Evolutionary conservation across 2,329 filamentous ascomycete species (phyloP), one percentile per base, ranked within the genome.

Genomic region (Colletotrichum limetticola): DNA sequence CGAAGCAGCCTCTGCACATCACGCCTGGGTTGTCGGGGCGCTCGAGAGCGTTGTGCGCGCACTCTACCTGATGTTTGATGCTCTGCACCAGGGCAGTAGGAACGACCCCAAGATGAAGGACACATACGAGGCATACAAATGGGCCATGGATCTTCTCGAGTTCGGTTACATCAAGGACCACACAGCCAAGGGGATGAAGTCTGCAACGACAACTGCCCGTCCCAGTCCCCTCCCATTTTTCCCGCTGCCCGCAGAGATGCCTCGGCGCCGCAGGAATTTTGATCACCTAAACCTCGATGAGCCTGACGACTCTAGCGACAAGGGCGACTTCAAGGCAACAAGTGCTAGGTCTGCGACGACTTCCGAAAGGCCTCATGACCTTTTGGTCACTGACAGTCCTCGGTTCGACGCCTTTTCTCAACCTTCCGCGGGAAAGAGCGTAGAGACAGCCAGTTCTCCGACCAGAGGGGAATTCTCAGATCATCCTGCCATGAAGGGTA

Each of bases 11-110:
- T 82, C 79, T 11, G 75, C 77, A 0, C 79, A 85, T 24, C 84
- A 85, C 32, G 83, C 81, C 0, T 85, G 84, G 84, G 80, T 85
- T 9, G 78, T 79, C 0, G 83, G 83, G 0, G 77, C 82, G 0
- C 71, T 85, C 0, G 81, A 85, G 42, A 83, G 81, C 26, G 81
- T 66, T n/a, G 5, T 66, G 1, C 64, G 64, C 0, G 64, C 64
- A 1, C 3, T 26, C 0, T 67, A 37, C 26, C 11, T 5, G 3
- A 60, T 67, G 64, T 60, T 60, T 19, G 28, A 67, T 6, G 2
- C 14, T 2, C 22, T 67, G 1, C 64, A 60, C 28, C 64, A 60
- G 26, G 26, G 53, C 11, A 58, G 35, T 35, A 49, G 9, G 24
- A 49, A 61, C 3, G 59, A 59, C 19, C 7, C 28, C 16, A 32